Percentiles rank a stretch among this genome's conserved stretches.
Evolutionary conservation across 345 rosid genomes (phyloP).

Genomic region (Erodium maritimum): DNA sequence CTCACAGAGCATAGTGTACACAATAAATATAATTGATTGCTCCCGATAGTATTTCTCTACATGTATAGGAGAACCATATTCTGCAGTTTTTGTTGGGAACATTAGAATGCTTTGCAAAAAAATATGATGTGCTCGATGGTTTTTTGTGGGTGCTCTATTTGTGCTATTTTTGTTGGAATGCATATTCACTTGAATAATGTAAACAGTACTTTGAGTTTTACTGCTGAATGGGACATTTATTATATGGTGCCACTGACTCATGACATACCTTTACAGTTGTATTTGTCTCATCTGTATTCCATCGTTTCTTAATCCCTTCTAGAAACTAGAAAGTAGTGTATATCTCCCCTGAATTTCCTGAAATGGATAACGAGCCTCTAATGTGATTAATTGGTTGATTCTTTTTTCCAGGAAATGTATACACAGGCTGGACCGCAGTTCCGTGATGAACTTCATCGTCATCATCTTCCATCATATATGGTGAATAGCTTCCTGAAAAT

Average conservation of each 20-base stretch:
- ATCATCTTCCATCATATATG: conserved; percentile 77
- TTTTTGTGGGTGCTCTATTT: not conserved
- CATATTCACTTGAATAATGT: too few relatives aligned
- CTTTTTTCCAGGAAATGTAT: conserved; percentile 81
- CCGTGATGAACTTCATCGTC: conserved; percentile 95
- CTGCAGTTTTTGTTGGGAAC: not conserved
- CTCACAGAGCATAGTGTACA: too few relatives aligned
- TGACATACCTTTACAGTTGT: not conserved
- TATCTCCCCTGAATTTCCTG: not conserved
- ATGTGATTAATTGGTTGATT: not conserved
- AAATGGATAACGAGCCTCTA: not conserved
- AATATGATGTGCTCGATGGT: not conserved
- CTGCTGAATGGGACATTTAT: too few relatives aligned
- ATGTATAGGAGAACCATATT: not conserved
- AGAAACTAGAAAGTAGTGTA: too few relatives aligned
- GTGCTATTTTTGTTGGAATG: not conserved
- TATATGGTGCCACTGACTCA: not conserved
- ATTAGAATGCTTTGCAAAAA: not conserved
- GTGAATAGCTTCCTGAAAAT: conserved; percentile 29
- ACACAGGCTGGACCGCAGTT: conserved; percentile 79
- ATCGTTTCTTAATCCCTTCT: not conserved
- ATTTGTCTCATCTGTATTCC: not conserved
- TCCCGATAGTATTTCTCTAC: not conserved
- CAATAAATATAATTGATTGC: too few relatives aligned
- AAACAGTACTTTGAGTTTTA: too few relatives aligned